Base-by-base conservation (phyloP, 1,284 basidiomycete species). In the Sporisorium graminicola region DNA sequence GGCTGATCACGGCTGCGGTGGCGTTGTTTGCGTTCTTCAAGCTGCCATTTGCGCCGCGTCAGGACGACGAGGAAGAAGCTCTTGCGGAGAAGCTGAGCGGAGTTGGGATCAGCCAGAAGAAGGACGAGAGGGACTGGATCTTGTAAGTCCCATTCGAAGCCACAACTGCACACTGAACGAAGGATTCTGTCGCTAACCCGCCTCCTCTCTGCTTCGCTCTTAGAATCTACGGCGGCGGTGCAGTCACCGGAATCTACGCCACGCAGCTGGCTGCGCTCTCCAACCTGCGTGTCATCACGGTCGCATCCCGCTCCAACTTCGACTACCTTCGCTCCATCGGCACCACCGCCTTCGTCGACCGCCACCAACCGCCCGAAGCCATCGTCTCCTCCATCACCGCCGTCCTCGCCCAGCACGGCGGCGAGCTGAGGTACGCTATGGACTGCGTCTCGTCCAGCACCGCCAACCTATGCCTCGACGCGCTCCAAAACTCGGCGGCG, bases 1-100 rank as follows among this genome's bases (percentile, higher is more conserved):
- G 81, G 2, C 69, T 85, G 2, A 84, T 85, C 16, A 88, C 87
- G 3, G 81, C 80, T 0, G 77, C 78, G 2, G 78, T 82, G 24
- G 72, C 69, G 7, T 37, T 79, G 37, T 80, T 73, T 56, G 79
- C 78, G 51, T 80, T 81, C 43, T 80, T 82, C 60, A 56, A 67
- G 18, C 29, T 80, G 14, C 52, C 61, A 0, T 53, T 58, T 24
- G 51, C 58, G 8, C 13, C 52, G 16, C 3, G 22, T 13, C 29
- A 29, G 8, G 31, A n/a, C 5, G 47, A 33, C 0, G 37, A 29
- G 8, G 31, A n/a, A 8, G 47, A 33, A 0, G 40, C n/a, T 1
- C 35, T 63, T 24, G 35, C 42, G 16, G 14, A 22, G 16, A 29
- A 31, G 29, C 42, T 59, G n/a, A 27, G 43, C 14, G 24, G 47